Percentiles rank a stretch among this genome's conserved stretches.
Evolutionary conservation across 805 yeast genomes (phyloP).

Genomic region (Sugiyamaella floridensis): DNA sequence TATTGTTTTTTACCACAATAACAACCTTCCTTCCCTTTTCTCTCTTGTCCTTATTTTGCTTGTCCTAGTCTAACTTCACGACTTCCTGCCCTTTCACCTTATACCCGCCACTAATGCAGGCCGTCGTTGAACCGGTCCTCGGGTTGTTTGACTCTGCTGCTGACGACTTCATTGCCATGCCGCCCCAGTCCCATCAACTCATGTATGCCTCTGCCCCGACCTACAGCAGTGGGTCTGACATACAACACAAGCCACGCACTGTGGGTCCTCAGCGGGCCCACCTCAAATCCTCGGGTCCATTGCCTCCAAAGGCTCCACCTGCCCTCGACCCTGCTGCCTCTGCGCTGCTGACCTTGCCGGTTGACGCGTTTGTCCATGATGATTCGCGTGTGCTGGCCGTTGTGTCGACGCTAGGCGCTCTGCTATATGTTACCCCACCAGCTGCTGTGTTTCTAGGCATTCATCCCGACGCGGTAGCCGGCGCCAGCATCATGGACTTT

Average conservation of each 20-base stretch:
- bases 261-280: constrained; percentile 1
- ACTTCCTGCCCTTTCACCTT: too few species aligned
- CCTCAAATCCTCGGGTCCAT: neutral
- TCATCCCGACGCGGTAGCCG: constrained; percentile 6
- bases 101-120: too few species aligned
- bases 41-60: too few species aligned
- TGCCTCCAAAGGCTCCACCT: neutral
- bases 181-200: too few species aligned
- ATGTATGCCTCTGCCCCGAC: too few species aligned
- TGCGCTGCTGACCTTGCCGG: neutral
- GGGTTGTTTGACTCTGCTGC: too few species aligned
- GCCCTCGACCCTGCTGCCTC: neutral
- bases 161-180: too few species aligned
- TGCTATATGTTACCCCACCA: constrained; percentile 15
- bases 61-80: too few species aligned
- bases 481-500: constrained; percentile 11
- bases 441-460: constrained; percentile 8
- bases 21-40: too few species aligned
- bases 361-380: neutral
- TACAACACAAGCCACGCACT: neutral
- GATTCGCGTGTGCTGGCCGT: constrained; percentile 8
- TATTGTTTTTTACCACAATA: too few species aligned
- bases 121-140: too few species aligned
- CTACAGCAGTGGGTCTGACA: too few species aligned
- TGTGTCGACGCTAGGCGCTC: constrained; percentile 15